Percentiles rank a stretch among this genome's conserved stretches.
Evolutionary conservation across 192 early-diverging fungal genomes (phyloP).

Genomic region (Coemansia sp.): DNA sequence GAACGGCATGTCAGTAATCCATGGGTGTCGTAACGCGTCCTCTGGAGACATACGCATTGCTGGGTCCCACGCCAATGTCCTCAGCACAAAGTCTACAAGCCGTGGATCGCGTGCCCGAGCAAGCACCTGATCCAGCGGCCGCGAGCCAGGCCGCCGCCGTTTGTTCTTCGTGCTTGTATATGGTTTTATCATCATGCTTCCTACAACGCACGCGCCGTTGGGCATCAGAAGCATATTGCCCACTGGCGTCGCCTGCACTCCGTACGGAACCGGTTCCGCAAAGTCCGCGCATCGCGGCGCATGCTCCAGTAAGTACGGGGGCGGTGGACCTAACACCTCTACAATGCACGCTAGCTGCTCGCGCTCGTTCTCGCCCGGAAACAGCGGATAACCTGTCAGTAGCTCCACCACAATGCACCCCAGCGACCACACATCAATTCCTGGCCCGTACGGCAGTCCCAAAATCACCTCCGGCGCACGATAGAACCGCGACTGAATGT

Average conservation of each 20-base stretch:
- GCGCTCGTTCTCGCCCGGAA: slow-evolving; percentile 96
- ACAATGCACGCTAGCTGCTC: slow-evolving; percentile 95
- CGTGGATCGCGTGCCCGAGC: slow-evolving; percentile 71
- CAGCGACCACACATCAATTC: slow-evolving; percentile 97
- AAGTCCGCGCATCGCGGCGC: slow-evolving; percentile 81
- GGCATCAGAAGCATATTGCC: slow-evolving; percentile 40
- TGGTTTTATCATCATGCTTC: slow-evolving; percentile 36
- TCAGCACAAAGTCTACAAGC: slow-evolving; percentile 84
- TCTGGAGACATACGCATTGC: slow-evolving; percentile 79
- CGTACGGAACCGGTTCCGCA: slow-evolving; percentile 61
- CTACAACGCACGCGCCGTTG: slow-evolving; percentile 34
- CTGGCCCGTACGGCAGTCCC: slow-evolving; percentile 80
- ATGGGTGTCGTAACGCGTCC: slow-evolving; percentile 83
- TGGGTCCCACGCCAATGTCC: slow-evolving; percentile 89
- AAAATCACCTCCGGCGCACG: slow-evolving; percentile 96
- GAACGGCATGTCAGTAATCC: slow-evolving; percentile 65
- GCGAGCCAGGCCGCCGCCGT: slow-evolving; percentile 74
- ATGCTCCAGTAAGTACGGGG: slow-evolving; percentile 67
- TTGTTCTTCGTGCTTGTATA: slow-evolving; percentile 85
- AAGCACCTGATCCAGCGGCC: slow-evolving; percentile 68
- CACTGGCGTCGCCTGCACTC: slow-evolving; percentile 15
- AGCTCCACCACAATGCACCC: slow-evolving; percentile 95
- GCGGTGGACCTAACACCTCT: slow-evolving; percentile 86
- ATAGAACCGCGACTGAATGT: slow-evolving; percentile 97
- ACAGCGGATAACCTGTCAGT: slow-evolving; percentile 85